phyloP scores from a whole-genome alignment of 352 stramenopile species.

The Phytophthora pini region DNA sequence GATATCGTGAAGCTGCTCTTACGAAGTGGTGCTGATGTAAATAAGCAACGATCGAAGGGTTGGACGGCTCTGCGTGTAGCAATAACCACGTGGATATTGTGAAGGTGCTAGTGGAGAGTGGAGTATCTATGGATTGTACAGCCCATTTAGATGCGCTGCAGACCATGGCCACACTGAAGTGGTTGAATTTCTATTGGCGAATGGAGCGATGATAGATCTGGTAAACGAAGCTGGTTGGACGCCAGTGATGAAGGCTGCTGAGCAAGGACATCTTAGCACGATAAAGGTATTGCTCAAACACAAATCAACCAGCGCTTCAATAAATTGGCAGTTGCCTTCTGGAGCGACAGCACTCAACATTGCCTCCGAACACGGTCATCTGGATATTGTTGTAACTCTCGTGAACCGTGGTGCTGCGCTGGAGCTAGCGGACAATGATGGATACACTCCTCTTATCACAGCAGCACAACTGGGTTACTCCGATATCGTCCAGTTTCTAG shows the following conservation, averaged over 20 bases:
- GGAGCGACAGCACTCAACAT: not conserved
- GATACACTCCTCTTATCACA: conserved; percentile 10
- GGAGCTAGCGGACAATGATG: not conserved
- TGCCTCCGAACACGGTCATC: not conserved
- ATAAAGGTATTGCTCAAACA: not conserved
- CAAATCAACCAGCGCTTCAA: too few relatives aligned
- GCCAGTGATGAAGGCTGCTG: not conserved
- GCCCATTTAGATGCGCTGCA: not conserved
- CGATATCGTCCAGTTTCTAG: conserved; percentile 22
- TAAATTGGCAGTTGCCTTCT: conserved; percentile 11
- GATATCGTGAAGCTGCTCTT: not conserved
- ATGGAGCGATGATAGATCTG: not conserved
- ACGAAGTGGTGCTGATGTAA: not conserved
- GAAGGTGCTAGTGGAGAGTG: not conserved
- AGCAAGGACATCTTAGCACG: not conserved
- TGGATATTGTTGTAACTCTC: conserved; percentile 9
- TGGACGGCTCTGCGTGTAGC: not conserved
- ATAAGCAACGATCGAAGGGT: not conserved
- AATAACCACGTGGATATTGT: conserved; percentile 1
- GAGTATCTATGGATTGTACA: not conserved
- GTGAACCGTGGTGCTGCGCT: conserved; percentile 13
- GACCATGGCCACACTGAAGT: not conserved
- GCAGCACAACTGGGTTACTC: conserved; percentile 20
- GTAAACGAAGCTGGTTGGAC: not conserved
- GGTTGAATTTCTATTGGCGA: not conserved